Evolutionary conservation across 148 eudicot species (phyloP), one percentile per base, ranked within the genome.

Genomic region (Silene conica): DNA sequence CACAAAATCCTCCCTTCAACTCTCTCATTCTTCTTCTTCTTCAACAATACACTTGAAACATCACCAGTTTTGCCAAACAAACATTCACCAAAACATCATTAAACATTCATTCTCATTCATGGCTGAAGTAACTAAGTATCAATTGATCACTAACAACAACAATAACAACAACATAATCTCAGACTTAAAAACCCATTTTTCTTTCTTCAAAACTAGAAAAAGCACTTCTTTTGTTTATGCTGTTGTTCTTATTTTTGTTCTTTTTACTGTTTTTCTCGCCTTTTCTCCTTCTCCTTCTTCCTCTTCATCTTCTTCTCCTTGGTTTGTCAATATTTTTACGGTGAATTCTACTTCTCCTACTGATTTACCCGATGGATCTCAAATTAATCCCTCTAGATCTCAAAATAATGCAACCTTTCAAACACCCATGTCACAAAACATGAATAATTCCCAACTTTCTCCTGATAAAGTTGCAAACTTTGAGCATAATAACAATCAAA

Each of bases 121-220:
- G 92, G 91, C 89, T 45, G 90, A 87, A 34, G 82, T 72, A 31
- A 73, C 90, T 6, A 94, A 94, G 74, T 87, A 88, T 78, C 80
- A 84, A 3, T 55, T 81, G 45, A 80, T 85, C 72, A 73, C 93
- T 78, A 82, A 85, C 72, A 74, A 70, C 74, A 87, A 15, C 45
- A 64, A 28, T 46, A 64, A 63, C 45, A 63, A 63, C 67, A 66
- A 70, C 79, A 69, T 89, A 19, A 50, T 86, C 21, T 73, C 91
- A 23, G 90, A 94, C 73, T 57, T 89, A 18, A 89, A 83, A 67
- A 66, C 76, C 54, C 80, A 80, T 1, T 83, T 91, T 41, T 85
- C 89, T 18, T 43, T 86, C 20, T 69, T 80, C 50, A 87, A 58
- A 82, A 76, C 86, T 20, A 85, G 73, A 73, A 87, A 80, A 18